Conservation (phyloP, 352 stramenopile species). For the Plasmopara muralis region DNA sequence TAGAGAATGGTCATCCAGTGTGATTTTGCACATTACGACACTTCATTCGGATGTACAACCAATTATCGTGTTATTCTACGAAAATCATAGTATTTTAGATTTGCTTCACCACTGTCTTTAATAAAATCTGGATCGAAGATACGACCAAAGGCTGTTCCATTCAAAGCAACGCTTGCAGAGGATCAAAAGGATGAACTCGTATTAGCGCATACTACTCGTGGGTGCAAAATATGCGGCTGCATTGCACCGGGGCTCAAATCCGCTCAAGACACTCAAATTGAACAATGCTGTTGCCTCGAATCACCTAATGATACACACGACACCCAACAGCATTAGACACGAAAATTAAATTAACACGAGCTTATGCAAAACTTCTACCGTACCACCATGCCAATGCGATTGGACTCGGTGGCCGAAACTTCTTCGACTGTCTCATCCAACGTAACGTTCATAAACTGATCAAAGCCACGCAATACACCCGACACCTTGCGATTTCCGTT, state of each 20-base stretch:
- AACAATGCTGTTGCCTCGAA: constrained; percentile 87
- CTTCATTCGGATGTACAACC: no score
- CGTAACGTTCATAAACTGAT: constrained; percentile 97
- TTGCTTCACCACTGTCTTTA: no score
- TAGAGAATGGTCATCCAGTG: no score
- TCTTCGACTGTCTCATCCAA: constrained; percentile 91
- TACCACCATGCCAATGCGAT: constrained; percentile 92
- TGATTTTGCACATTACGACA: no score
- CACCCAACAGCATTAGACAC: neutral
- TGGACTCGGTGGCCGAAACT: constrained; percentile 76
- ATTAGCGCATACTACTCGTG: no score
- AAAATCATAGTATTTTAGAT: no score
- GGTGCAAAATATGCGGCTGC: no score
- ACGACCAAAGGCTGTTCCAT: no score
- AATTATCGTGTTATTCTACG: no score
- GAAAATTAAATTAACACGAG: neutral
- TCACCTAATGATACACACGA: constrained; percentile 37
- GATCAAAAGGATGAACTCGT: no score
- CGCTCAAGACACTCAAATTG: constrained; percentile 86
- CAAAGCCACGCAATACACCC: constrained; percentile 91
- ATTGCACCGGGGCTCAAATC: constrained; percentile 32
- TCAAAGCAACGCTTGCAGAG: no score
- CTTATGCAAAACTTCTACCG: neutral
- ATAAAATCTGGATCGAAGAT: no score
- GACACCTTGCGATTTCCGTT: constrained; percentile 94